A percentile compares a stretch with the other conserved stretches of the same genome.
Evolutionary conservation across 2,329 filamentous ascomycete genomes (phyloP).

Genomic region (Nigrospora osmanthi): DNA sequence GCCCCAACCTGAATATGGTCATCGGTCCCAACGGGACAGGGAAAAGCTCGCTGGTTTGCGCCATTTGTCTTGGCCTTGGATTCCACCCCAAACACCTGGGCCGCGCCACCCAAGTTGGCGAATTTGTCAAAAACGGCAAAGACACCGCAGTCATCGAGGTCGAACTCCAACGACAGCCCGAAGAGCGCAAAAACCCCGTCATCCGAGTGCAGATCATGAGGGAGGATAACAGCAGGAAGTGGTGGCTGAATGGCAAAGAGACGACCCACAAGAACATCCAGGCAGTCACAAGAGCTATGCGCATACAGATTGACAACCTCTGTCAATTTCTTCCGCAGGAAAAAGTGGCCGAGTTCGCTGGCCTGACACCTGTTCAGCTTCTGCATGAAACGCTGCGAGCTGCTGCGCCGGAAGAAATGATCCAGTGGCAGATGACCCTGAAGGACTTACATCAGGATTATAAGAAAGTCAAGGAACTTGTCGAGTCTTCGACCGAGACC

Average conservation of each 20-base stretch:
- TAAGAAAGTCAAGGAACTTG: conserved; percentile 52
- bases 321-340: conserved; percentile 97
- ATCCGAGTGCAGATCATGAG: conserved; percentile 70
- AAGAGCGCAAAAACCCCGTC: conserved; percentile 58
- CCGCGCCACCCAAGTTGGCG: conserved; percentile 73
- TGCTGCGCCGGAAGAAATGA: conserved; percentile 74
- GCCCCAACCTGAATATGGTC: conserved; percentile 94
- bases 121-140: conserved; percentile 89
- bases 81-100: conserved; percentile 77
- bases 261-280: conserved; percentile 57
- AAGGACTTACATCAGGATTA: conserved; percentile 64
- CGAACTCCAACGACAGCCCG: conserved; percentile 64
- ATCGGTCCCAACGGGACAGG: conserved; percentile 98
- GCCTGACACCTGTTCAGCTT: conserved; percentile 71
- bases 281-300: conserved; percentile 59
- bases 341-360: conserved; percentile 88
- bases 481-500: conserved; percentile 51
- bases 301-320: conserved; percentile 94
- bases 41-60: conserved; percentile 95
- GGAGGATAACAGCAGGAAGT: conserved; percentile 77
- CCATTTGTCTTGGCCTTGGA: conserved; percentile 87
- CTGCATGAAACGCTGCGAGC: conserved; percentile 82
- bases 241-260: conserved; percentile 64
- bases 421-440: conserved; percentile 67
- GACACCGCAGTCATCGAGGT: conserved; percentile 78